These are phyloP conservation scores for Aureobasidium sp. DNA, from an alignment of 2,329 filamentous ascomycete species.

Conservation along the genomic window DNA sequence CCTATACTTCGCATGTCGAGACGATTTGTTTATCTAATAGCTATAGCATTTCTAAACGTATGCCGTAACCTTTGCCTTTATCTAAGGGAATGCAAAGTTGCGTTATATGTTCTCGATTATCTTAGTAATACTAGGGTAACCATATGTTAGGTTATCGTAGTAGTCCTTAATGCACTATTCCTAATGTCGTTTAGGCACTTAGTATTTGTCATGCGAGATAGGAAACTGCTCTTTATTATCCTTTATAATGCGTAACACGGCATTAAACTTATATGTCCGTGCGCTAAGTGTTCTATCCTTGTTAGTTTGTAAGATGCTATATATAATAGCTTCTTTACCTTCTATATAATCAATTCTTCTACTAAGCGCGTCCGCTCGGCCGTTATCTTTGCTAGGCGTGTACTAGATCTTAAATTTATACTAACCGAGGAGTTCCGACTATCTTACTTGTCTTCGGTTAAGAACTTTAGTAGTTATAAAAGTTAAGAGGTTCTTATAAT, in stretches of 20 bases:
- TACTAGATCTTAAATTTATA: constrained; percentile 16
- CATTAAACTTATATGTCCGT: constrained; percentile 7
- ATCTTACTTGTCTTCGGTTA: constrained; percentile 10
- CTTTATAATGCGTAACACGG: background rate
- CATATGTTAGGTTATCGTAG: background rate
- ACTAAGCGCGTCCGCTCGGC: constrained; percentile 14
- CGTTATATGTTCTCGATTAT: background rate
- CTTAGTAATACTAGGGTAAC: constrained; percentile 1
- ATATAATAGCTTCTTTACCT: constrained; percentile 5
- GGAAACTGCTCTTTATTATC: constrained; percentile 8
- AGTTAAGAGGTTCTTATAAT: constrained; percentile 16
- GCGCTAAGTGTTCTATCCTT: constrained; percentile 13
- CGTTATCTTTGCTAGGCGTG: constrained; percentile 14
- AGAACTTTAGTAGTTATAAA: constrained; percentile 16
- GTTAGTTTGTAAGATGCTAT: constrained; percentile 13
- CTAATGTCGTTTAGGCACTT: background rate
- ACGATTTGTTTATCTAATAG: constrained; percentile 8
- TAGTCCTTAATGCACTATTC: background rate
- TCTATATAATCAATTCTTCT: constrained; percentile 15
- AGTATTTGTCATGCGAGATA: background rate
- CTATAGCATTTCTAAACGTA: constrained; percentile 4
- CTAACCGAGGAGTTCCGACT: constrained; percentile 13
- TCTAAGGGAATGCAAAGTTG: background rate
- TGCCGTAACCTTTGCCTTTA: constrained; percentile 6
- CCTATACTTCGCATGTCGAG: constrained; percentile 1